A percentile compares a stretch with the other conserved stretches of the same genome.
These are phyloP conservation scores for Pichia thaimueangensis DNA, from an alignment of 805 yeast species.

Conservation along the genomic window DNA sequence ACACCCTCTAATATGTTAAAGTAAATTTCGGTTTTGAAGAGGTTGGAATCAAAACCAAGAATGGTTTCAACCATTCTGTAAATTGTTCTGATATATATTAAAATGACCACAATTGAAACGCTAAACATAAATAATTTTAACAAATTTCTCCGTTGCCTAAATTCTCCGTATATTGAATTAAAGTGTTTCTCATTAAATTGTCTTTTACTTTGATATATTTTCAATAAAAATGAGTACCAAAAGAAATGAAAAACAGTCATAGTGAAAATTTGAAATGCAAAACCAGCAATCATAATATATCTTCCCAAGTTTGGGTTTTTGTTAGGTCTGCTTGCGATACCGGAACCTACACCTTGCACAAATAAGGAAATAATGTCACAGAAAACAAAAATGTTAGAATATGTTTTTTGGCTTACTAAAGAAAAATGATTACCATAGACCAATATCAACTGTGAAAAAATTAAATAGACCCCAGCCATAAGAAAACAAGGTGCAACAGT, in stretches of 20 bases:
- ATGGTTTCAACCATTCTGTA: conserved; percentile 66
- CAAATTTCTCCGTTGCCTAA: conserved; percentile 28
- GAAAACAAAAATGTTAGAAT: conserved; percentile 52
- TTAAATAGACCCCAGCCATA: conserved; percentile 70
- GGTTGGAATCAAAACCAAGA: conserved; percentile 61
- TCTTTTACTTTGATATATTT: conserved; percentile 25
- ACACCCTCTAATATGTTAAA: conserved; percentile 54
- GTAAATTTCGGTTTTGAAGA: conserved; percentile 52
- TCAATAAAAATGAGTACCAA: conserved; percentile 38
- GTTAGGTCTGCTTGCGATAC: conserved; percentile 37
- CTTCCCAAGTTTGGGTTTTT: conserved; percentile 12
- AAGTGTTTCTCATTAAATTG: conserved; percentile 27
- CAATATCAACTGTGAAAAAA: conserved; percentile 54
- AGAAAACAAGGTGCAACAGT: conserved; percentile 73
- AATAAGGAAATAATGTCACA: conserved; percentile 56
- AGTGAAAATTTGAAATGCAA: conserved; percentile 63
- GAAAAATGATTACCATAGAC: conserved; percentile 52
- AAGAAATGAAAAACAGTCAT: conserved; percentile 52
- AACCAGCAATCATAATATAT: conserved; percentile 65
- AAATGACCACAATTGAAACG: conserved; percentile 39
- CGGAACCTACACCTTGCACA: conserved; percentile 70
- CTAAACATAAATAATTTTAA: conserved; percentile 43
- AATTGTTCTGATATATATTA: conserved; percentile 56
- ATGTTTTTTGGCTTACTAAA: conserved; percentile 41
- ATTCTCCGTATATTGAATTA: conserved; percentile 27